phyloP scores from a whole-genome alignment of 2,329 filamentous ascomycete genomes.

The Rutstroemia sp. region DNA sequence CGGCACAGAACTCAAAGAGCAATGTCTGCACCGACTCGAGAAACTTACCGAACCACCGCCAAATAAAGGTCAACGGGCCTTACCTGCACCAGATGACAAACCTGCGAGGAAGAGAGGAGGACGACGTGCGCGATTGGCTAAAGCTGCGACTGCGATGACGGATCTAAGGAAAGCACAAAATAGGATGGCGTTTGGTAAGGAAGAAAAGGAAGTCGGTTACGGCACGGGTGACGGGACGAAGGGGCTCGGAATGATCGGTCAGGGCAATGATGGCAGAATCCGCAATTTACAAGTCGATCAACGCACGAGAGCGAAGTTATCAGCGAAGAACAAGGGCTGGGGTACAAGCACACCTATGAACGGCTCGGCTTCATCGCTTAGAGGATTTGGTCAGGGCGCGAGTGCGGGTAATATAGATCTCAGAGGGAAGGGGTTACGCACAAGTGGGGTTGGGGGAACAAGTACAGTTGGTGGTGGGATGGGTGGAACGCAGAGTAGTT shows the following conservation, averaged over 20 bases:
- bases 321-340: conserved; percentile 95
- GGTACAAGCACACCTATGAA: conserved; percentile 59
- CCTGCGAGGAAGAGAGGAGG: conserved; percentile 89
- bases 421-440: conserved; percentile 64
- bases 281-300: conserved; percentile 86
- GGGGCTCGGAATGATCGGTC: conserved; percentile 92
- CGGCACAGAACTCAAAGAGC: conserved; percentile 73
- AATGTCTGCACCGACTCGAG: conserved; percentile 79
- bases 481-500: conserved; percentile 71
- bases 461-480: conserved; percentile 41
- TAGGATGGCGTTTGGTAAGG: conserved; percentile 89
- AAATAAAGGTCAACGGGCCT: conserved; percentile 78
- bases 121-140: conserved; percentile 81
- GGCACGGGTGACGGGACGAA: conserved; percentile 77
- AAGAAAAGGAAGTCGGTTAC: conserved; percentile 90
- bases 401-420: conserved; percentile 58
- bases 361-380: conserved; percentile 72
- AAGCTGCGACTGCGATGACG: conserved; percentile 95
- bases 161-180: conserved; percentile 95
- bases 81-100: conserved; percentile 93
- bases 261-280: conserved; percentile 80
- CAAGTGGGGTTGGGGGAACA: conserved; percentile 72
- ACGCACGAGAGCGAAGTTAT: conserved; percentile 85
- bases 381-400: conserved; percentile 62
- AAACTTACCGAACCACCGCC: conserved; percentile 88